A percentile compares a stretch with the other conserved stretches of the same genome.
Conservation (phyloP, 768 basidiomycete genomes). For the Hygrocybe punicea region DNA sequence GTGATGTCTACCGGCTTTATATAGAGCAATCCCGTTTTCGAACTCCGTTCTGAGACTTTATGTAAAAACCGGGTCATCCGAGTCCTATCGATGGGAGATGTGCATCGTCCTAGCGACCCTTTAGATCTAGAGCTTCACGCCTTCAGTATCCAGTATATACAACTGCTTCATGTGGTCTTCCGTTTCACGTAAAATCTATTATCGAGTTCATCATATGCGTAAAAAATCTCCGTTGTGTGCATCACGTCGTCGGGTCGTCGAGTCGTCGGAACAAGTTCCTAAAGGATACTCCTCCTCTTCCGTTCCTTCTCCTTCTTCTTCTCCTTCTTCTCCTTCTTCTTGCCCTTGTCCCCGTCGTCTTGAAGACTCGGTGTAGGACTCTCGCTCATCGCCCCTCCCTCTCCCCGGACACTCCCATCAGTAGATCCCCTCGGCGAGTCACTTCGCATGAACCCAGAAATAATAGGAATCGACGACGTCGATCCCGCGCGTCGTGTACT, state of each 20-base stretch:
- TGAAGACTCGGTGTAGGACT: conserved; percentile 56
- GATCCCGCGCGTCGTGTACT: conserved; percentile 56
- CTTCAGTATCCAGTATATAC: too few relatives aligned
- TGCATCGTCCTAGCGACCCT: too few relatives aligned
- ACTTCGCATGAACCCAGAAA: conserved; percentile 54
- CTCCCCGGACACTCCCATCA: conserved; percentile 45
- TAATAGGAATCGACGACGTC: conserved; percentile 44
- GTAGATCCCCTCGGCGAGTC: conserved; percentile 45
- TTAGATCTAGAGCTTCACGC: too few relatives aligned
- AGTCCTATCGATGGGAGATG: background rate
- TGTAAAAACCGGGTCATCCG: background rate
- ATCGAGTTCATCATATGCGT: background rate
- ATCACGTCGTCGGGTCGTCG: background rate
- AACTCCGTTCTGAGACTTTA: conserved; percentile 43
- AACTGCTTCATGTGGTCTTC: too few relatives aligned
- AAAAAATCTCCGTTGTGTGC: too few relatives aligned
- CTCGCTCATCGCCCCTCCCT: conserved; percentile 44
- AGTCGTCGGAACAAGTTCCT: too few relatives aligned
- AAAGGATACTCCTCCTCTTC: conserved; percentile 52
- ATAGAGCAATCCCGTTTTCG: conserved; percentile 36
- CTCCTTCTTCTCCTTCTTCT: conserved; percentile 56
- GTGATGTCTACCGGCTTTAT: conserved; percentile 40
- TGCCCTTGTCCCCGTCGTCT: conserved; percentile 49
- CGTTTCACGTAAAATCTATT: too few relatives aligned
- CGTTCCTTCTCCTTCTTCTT: conserved; percentile 59